phyloP scores from a whole-genome alignment of 306 rosid genomes.

The Citrullus colocynthis region DNA sequence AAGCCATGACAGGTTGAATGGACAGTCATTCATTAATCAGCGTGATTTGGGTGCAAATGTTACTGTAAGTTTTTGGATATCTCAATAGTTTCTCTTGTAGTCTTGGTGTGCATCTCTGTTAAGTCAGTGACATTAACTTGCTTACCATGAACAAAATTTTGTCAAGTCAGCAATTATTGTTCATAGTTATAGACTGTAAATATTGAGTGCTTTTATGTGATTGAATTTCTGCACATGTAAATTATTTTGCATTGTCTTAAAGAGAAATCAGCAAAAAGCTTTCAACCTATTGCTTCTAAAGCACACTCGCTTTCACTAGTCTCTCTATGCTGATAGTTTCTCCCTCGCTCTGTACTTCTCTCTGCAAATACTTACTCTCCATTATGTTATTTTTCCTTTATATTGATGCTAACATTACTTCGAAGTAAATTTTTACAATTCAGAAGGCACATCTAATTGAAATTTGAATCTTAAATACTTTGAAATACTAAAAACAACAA shows the following conservation, averaged over 20 bases:
- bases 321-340: not conserved
- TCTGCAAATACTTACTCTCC: not conserved
- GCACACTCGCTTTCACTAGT: not conserved
- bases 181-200: not conserved
- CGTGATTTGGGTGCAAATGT: slow-evolving; percentile 61
- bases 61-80: slow-evolving; percentile 56
- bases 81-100: not conserved
- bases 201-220: not conserved
- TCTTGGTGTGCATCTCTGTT: not conserved
- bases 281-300: not conserved
- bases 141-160: not conserved
- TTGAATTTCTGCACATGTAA: not conserved
- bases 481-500: not conserved
- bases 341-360: not conserved
- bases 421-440: not conserved
- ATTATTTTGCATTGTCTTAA: not conserved
- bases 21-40: slow-evolving; percentile 62
- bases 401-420: not conserved
- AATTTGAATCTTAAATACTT: not conserved
- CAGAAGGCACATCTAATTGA: not conserved
- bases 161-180: not conserved
- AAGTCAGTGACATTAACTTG: not conserved
- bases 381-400: not conserved
- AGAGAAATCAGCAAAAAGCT: not conserved
- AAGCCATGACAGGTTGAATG: slow-evolving; percentile 79